Evolutionary conservation across 2,329 filamentous ascomycete genomes (phyloP).

Genomic region (Fusarium beomiforme): DNA sequence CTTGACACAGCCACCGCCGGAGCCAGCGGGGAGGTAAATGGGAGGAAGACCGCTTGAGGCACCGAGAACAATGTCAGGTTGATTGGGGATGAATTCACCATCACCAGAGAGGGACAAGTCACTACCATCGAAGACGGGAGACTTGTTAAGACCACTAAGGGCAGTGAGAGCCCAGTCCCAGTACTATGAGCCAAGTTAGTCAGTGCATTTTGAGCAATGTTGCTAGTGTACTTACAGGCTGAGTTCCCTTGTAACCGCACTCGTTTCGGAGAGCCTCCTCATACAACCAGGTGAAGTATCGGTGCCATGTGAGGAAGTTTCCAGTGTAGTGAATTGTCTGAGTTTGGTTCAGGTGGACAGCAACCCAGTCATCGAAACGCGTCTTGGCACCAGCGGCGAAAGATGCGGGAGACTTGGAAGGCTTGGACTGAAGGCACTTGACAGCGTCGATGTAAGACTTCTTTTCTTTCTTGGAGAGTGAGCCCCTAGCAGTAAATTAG

Average conservation of each 20-base stretch:
- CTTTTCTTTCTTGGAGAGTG: constrained; percentile 39
- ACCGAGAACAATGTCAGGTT: constrained; percentile 40
- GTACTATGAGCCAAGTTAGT: constrained; percentile 47
- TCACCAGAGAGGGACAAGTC: constrained; percentile 57
- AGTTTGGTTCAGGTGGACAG: constrained; percentile 60
- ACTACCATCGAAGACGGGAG: constrained; percentile 61
- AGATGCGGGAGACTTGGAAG: constrained; percentile 47
- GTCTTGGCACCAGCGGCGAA: constrained; percentile 55
- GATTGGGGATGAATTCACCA: constrained; percentile 46
- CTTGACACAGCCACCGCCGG: constrained; percentile 65
- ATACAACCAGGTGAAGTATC: constrained; percentile 48
- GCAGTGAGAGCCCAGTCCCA: constrained; percentile 58
- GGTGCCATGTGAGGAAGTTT: constrained; percentile 46
- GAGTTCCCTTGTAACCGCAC: constrained; percentile 52
- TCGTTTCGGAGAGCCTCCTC: constrained; percentile 46
- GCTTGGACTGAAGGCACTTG: constrained; percentile 54
- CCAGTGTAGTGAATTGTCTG: constrained; percentile 54
- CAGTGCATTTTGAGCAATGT: background rate
- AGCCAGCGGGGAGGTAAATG: constrained; percentile 54
- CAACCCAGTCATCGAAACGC: constrained; percentile 62
- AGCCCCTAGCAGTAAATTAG: constrained; percentile 30
- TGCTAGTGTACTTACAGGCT: constrained; percentile 45
- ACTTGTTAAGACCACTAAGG: constrained; percentile 49
- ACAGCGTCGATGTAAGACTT: constrained; percentile 56
- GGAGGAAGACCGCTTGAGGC: constrained; percentile 40